Conservation (phyloP, 495 filamentous ascomycete species). For the Chlorociboria aeruginascens region DNA sequence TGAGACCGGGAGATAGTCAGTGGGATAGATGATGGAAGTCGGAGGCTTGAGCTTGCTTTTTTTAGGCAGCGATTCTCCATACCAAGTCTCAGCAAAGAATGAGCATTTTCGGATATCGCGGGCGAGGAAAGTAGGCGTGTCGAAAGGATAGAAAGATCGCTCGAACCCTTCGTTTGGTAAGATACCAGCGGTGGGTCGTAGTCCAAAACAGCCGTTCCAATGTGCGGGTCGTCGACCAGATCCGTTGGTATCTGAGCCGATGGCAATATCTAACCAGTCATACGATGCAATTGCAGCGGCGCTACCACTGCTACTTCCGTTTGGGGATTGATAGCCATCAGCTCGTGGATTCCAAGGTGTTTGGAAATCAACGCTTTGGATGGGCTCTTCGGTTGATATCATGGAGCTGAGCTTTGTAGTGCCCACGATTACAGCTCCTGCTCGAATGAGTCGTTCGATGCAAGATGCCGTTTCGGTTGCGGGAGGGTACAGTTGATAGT, state of each 20-base stretch:
- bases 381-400: too few species aligned
- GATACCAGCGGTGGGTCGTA: conserved; percentile 20
- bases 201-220: conserved; percentile 26
- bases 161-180: conserved; percentile 29
- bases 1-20: too few species aligned
- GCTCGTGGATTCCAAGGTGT: conserved; percentile 45
- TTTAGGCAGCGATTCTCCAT: too few species aligned
- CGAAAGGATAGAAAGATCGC: conserved; percentile 31
- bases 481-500: conserved; percentile 35
- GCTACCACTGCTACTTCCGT: conserved; percentile 33
- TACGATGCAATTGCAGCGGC: conserved; percentile 37
- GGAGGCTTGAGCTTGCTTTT: too few species aligned
- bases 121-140: conserved; percentile 37
- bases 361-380: conserved; percentile 28
- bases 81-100: too few species aligned
- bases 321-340: conserved; percentile 41
- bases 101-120: conserved; percentile 19
- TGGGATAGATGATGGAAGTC: too few species aligned
- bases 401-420: conserved; percentile 29
- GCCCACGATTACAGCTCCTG: conserved; percentile 44
- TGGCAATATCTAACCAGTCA: conserved; percentile 41
- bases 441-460: conserved; percentile 40
- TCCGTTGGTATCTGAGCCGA: conserved; percentile 36
- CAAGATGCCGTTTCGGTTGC: conserved; percentile 30
- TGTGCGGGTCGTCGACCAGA: conserved; percentile 27